A percentile compares a stretch with the other conserved stretches of the same genome.
Conservation (phyloP, 805 yeast genomes). For the Pichia ethanolica region DNA sequence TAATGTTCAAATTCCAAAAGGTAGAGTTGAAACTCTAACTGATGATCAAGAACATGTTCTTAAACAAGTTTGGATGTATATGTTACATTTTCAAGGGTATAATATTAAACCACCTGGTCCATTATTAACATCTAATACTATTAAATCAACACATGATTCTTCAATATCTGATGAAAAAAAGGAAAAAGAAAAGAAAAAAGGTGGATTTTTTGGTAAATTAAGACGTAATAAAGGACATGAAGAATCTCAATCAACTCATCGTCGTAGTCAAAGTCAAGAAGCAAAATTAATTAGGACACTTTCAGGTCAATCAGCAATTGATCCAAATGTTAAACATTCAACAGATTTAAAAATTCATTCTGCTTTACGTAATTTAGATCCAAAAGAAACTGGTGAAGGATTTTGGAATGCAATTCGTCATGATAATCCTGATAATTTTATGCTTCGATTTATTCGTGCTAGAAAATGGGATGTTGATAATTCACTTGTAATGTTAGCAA, state of each 20-base stretch:
- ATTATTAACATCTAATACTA: constrained; percentile 3
- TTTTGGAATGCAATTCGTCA: constrained; percentile 59
- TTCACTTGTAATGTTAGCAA: constrained; percentile 62
- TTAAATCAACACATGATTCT: constrained; percentile 5
- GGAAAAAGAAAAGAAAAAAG: constrained; percentile 29
- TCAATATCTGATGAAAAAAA: constrained; percentile 5
- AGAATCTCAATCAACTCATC: background rate
- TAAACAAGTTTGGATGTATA: constrained; percentile 66
- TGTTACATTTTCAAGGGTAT: constrained; percentile 54
- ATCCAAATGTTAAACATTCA: constrained; percentile 22
- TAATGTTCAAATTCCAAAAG: constrained; percentile 21
- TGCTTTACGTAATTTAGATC: constrained; percentile 44
- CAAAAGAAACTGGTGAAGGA: constrained; percentile 41
- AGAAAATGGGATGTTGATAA: constrained; percentile 76
- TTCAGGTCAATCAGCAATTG: constrained; percentile 18
- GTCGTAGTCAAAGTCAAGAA: background rate
- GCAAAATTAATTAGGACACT: constrained; percentile 13
- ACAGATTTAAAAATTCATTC: constrained; percentile 38
- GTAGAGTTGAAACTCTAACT: constrained; percentile 40
- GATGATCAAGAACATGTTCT: constrained; percentile 53
- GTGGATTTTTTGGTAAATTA: constrained; percentile 24
- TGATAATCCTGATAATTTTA: constrained; percentile 74
- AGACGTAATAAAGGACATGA: constrained; percentile 19
- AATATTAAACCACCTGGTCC: constrained; percentile 22
- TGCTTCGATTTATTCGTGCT: constrained; percentile 75